These are phyloP conservation scores for Pycnococcus provasolii DNA, from an alignment of 139 green algal species.

Conservation along the genomic window DNA sequence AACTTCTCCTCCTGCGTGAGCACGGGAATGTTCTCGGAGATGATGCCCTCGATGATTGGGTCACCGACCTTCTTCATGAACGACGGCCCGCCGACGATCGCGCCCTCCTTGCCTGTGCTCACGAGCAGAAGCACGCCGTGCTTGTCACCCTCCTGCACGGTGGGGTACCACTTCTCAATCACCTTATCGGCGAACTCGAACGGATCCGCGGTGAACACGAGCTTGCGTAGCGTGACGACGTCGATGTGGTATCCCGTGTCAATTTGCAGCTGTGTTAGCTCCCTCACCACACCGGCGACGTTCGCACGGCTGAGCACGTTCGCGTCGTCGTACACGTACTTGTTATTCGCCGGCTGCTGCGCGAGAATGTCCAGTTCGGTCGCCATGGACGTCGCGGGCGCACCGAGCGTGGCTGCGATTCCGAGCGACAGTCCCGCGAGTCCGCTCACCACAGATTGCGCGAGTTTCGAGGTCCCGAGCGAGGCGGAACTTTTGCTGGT, in stretches of 20 bases:
- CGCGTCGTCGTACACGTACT: constrained; percentile 85
- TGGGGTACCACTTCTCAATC: constrained; percentile 76
- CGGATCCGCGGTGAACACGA: constrained; percentile 89
- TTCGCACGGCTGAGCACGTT: constrained; percentile 40
- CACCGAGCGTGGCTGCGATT: no score
- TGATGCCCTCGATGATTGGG: constrained; percentile 77
- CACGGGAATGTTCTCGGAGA: constrained; percentile 85
- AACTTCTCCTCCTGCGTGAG: constrained; percentile 84
- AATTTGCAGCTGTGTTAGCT: neutral
- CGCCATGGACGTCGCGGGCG: neutral
- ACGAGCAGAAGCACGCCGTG: constrained; percentile 88
- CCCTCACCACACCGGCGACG: no score
- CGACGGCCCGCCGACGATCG: constrained; percentile 66
- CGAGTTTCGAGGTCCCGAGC: no score
- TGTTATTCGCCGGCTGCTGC: neutral
- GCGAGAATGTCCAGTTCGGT: constrained; percentile 17
- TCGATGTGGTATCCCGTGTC: constrained; percentile 73
- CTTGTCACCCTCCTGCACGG: constrained; percentile 55
- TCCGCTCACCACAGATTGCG: no score
- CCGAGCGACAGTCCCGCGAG: no score
- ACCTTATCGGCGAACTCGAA: constrained; percentile 88
- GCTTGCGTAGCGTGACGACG: constrained; percentile 83
- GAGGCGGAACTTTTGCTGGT: no score
- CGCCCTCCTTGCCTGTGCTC: constrained; percentile 85
- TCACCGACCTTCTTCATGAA: constrained; percentile 82